Conservation (phyloP, 1,139 yeast genomes). For the Geotrichum australiense region DNA sequence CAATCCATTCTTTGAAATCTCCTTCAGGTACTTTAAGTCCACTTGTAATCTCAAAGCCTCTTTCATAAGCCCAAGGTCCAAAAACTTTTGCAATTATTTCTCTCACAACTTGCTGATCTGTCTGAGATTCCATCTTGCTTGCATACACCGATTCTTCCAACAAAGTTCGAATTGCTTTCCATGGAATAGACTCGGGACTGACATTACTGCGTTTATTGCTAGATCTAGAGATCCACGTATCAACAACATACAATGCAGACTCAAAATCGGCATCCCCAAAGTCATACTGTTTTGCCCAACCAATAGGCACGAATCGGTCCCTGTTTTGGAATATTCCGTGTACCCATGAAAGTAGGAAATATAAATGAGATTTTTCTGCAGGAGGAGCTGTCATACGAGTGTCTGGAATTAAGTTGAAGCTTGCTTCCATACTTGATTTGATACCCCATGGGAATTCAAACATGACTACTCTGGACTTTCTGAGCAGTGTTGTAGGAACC, state of each 20-base stretch:
- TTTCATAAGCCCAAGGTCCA: conserved; percentile 34
- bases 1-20: conserved; percentile 48
- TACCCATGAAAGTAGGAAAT: conserved; percentile 59
- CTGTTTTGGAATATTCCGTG: conserved; percentile 60
- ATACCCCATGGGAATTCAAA: conserved; percentile 61
- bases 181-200: conserved; percentile 48
- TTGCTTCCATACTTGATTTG: conserved; percentile 39
- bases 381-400: conserved; percentile 32
- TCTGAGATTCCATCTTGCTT: conserved; percentile 52
- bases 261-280: conserved; percentile 68
- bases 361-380: conserved; percentile 43
- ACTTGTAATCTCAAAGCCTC: conserved; percentile 32
- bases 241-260: conserved; percentile 44
- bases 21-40: conserved; percentile 46
- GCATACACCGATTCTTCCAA: conserved; percentile 61
- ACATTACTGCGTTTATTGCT: conserved; percentile 36
- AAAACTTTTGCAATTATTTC: conserved; percentile 34
- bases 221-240: conserved; percentile 35
- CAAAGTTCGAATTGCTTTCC: conserved; percentile 47
- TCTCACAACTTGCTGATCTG: conserved; percentile 38
- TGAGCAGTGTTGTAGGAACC: conserved; percentile 52
- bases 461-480: conserved; percentile 45
- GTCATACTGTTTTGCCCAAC: conserved; percentile 57
- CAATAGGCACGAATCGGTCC: conserved; percentile 52
- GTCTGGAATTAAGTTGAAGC: conserved; percentile 31